phyloP scores from a whole-genome alignment of 2,329 filamentous ascomycete species.

The Lasiodiplodia gonubiensis region DNA sequence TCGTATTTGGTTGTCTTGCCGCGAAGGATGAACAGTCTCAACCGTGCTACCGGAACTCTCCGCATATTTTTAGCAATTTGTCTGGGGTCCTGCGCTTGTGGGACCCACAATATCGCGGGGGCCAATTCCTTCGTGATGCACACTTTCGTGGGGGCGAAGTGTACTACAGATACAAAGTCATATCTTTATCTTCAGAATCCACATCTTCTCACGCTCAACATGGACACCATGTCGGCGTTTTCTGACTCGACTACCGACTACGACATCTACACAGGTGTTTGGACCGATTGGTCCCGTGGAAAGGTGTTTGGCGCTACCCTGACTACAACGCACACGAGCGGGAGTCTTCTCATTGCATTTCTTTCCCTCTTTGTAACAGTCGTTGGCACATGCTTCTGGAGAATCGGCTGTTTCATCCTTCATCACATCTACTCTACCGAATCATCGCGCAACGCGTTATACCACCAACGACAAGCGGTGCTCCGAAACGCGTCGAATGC shows the following conservation, averaged over 20 bases:
- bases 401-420: neutral
- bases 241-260: neutral
- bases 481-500: neutral
- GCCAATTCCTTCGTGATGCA: too few relatives aligned
- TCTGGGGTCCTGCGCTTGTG: too few relatives aligned
- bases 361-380: neutral
- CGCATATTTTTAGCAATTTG: too few relatives aligned
- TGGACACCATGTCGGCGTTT: too few relatives aligned
- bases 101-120: too few relatives aligned
- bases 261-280: neutral
- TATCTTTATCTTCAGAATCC: too few relatives aligned
- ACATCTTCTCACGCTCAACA: too few relatives aligned
- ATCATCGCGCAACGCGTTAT: neutral
- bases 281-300: neutral
- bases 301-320: neutral
- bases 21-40: too few relatives aligned
- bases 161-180: too few relatives aligned
- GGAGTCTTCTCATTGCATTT: neutral
- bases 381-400: neutral
- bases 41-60: too few relatives aligned
- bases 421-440: neutral
- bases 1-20: too few relatives aligned
- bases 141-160: too few relatives aligned
- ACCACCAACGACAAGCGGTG: constrained; percentile 2
- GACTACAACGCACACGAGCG: neutral